Evolutionary conservation across 2,329 filamentous ascomycete species (phyloP).

Genomic region (Incumbomyces delicatus): DNA sequence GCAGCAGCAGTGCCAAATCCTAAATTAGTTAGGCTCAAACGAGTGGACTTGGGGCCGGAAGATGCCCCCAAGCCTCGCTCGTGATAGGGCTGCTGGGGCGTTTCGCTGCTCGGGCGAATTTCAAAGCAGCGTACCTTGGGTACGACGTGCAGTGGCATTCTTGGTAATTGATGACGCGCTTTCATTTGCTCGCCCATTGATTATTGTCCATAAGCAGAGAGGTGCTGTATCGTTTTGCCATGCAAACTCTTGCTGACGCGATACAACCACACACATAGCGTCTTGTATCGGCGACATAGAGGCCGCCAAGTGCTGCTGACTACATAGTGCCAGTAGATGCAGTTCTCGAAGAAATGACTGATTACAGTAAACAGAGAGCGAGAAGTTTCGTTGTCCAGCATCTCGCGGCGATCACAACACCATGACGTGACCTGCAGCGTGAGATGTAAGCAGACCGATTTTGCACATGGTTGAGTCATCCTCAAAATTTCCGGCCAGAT

Average conservation of each 20-base stretch:
- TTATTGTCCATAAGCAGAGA: neutral
- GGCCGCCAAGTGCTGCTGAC: no score
- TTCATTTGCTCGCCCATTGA: neutral
- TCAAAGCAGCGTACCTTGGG: no score
- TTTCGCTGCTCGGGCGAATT: neutral
- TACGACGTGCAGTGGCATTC: no score
- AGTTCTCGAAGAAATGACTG: no score
- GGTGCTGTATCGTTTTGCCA: neutral
- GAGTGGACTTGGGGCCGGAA: neutral
- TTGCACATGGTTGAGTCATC: no score
- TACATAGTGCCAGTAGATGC: no score
- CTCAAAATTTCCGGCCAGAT: no score
- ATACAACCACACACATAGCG: neutral
- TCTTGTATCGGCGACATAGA: neutral
- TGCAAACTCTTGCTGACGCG: neutral
- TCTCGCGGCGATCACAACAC: no score
- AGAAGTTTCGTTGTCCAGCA: no score
- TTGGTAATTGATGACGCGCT: neutral
- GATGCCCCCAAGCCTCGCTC: neutral
- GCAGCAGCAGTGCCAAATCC: neutral
- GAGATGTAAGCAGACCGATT: no score
- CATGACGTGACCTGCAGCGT: no score
- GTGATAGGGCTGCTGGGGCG: neutral
- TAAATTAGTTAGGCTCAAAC: neutral
- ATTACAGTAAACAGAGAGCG: no score